Evolutionary conservation across 495 filamentous ascomycete genomes (phyloP).

Genomic region (Penicillium waksmanii): DNA sequence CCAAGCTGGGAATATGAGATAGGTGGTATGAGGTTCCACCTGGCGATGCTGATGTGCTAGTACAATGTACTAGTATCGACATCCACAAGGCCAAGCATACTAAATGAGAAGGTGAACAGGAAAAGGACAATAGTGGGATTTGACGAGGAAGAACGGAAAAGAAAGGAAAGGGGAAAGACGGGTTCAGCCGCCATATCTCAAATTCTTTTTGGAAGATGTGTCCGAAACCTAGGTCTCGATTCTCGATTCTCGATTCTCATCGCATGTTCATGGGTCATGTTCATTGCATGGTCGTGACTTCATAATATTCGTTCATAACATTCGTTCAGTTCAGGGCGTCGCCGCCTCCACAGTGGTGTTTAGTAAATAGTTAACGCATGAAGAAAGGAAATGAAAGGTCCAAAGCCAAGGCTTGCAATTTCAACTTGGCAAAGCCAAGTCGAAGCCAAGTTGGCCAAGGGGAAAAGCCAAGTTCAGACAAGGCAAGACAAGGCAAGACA

Average conservation of each 20-base stretch:
- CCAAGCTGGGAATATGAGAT: not conserved
- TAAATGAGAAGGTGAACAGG: not conserved
- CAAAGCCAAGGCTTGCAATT: not conserved
- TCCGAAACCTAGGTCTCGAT: conserved; percentile 7
- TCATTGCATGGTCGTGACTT: conserved; percentile 21
- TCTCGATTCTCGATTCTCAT: no score
- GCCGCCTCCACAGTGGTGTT: conserved; percentile 23
- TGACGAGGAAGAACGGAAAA: not conserved
- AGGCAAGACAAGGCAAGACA: not conserved
- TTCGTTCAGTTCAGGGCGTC: conserved; percentile 15
- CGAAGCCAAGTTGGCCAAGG: conserved; percentile 4
- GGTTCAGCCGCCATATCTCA: not conserved
- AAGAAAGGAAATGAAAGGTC: not conserved
- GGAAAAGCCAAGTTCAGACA: not conserved
- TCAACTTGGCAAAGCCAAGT: conserved; percentile 8
- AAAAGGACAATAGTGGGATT: not conserved
- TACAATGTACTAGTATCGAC: not conserved
- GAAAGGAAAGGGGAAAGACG: not conserved
- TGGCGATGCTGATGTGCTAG: no score
- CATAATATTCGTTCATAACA: conserved; percentile 14
- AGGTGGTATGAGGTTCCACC: not conserved
- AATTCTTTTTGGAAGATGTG: not conserved
- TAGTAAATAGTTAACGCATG: conserved; percentile 13
- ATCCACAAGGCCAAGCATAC: not conserved
- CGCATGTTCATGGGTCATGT: not conserved